Evolutionary conservation across 2,329 filamentous ascomycete species (phyloP).

Genomic region (Ophiostoma perfectum): DNA sequence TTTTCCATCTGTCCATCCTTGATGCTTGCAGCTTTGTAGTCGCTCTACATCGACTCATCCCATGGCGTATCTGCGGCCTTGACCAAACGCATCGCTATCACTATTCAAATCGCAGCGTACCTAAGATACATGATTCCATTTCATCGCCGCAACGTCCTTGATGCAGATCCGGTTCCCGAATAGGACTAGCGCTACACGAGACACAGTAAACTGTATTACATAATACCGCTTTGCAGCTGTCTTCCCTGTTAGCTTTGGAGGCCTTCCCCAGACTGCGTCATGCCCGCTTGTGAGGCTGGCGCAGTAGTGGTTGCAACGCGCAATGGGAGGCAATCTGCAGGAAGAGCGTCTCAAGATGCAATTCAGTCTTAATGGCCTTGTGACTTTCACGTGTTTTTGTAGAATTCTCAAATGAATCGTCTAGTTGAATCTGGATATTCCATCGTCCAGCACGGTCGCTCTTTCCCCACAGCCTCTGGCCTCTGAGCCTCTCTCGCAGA

Average conservation of each 20-base stretch:
- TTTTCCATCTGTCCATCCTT: neutral
- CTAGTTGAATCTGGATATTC: neutral
- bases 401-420: neutral
- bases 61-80: too few species aligned
- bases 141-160: too few species aligned
- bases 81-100: too few species aligned
- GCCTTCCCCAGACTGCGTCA: constrained; percentile 15
- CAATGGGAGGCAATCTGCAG: constrained; percentile 1
- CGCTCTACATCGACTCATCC: too few species aligned
- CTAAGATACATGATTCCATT: too few species aligned
- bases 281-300: constrained; percentile 1
- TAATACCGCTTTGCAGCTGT: neutral
- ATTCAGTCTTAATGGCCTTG: neutral
- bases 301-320: neutral
- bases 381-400: neutral
- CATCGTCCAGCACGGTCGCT: neutral
- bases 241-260: neutral
- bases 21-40: too few species aligned
- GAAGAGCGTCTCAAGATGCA: neutral
- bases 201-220: neutral
- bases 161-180: neutral
- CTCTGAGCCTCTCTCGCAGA: neutral
- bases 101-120: too few species aligned
- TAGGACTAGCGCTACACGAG: neutral
- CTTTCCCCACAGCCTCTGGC: neutral